Conservation (phyloP, 208 protist genomes). For the Spongospora subterranea region DNA sequence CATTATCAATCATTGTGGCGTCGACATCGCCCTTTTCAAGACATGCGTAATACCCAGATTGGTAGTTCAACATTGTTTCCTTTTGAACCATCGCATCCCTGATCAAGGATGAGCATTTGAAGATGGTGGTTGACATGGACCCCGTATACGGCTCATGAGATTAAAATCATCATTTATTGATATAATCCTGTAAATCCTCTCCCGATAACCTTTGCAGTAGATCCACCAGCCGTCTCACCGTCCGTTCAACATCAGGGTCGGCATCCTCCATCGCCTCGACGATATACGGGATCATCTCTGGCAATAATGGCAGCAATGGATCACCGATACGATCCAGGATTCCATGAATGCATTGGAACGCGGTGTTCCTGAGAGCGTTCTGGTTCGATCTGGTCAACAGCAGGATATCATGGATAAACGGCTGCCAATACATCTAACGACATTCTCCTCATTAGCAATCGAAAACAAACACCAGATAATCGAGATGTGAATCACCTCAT, state of each 20-base stretch:
- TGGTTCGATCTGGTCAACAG: background rate
- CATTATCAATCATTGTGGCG: no score
- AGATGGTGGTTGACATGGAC: no score
- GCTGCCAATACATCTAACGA: slow-evolving; percentile 47
- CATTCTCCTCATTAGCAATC: no score
- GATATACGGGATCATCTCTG: slow-evolving; percentile 25
- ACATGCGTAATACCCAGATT: no score
- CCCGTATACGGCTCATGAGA: no score
- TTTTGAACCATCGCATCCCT: no score
- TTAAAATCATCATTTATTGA: no score
- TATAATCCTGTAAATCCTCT: slow-evolving; percentile 30
- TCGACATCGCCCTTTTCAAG: no score
- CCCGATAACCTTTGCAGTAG: background rate
- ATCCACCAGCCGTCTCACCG: background rate
- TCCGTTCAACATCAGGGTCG: background rate
- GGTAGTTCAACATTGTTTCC: no score
- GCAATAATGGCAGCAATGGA: background rate
- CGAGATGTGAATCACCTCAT: slow-evolving; percentile 17
- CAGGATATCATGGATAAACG: background rate
- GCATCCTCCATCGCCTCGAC: background rate
- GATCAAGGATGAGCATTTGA: no score
- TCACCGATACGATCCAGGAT: background rate
- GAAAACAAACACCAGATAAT: background rate
- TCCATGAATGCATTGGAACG: background rate
- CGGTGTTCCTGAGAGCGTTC: background rate